Percentiles rank a stretch among this genome's conserved stretches.
phyloP scores from a whole-genome alignment of 2,329 filamentous ascomycete genomes.

The Monosporascus sp. region DNA sequence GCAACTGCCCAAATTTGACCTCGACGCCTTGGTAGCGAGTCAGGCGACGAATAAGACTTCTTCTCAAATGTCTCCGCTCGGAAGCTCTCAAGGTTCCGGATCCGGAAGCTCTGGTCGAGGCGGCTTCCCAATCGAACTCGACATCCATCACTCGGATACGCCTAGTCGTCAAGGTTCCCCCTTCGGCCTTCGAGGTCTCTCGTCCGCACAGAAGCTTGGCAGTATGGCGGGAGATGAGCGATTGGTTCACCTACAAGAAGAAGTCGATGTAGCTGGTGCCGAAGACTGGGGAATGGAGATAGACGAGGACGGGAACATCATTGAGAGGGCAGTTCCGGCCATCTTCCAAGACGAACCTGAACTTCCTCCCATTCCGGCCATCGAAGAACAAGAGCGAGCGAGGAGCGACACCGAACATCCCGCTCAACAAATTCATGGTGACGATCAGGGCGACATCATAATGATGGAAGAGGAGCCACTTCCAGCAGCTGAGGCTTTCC shows the following conservation, averaged over 20 bases:
- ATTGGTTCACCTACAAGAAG: conserved; percentile 24
- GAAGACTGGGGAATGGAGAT: conserved; percentile 43
- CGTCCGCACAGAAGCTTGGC: conserved; percentile 20
- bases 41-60: conserved; percentile 25
- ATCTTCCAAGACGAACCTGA: conserved; percentile 37
- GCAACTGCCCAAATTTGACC: conserved; percentile 53
- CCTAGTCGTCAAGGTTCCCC: conserved; percentile 13
- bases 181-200: conserved; percentile 22
- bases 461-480: conserved; percentile 33
- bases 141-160: conserved; percentile 19
- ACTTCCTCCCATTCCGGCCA: conserved; percentile 35
- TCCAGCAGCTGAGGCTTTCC: conserved; percentile 33
- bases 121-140: conserved; percentile 17
- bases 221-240: conserved; percentile 16
- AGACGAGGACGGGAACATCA: conserved; percentile 46
- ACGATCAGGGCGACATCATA: conserved; percentile 30
- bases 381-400: conserved; percentile 8
- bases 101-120: conserved; percentile 12
- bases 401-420: conserved; percentile 7
- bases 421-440: conserved; percentile 10
- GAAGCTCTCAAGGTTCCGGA: conserved; percentile 11
- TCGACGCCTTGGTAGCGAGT: conserved; percentile 37
- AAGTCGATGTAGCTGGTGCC: conserved; percentile 34
- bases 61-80: conserved; percentile 21
- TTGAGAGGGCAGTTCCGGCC: conserved; percentile 23